These are phyloP conservation scores for Trichomonas vaginalis DNA, from an alignment of 208 protist species.

Conservation along the genomic window DNA sequence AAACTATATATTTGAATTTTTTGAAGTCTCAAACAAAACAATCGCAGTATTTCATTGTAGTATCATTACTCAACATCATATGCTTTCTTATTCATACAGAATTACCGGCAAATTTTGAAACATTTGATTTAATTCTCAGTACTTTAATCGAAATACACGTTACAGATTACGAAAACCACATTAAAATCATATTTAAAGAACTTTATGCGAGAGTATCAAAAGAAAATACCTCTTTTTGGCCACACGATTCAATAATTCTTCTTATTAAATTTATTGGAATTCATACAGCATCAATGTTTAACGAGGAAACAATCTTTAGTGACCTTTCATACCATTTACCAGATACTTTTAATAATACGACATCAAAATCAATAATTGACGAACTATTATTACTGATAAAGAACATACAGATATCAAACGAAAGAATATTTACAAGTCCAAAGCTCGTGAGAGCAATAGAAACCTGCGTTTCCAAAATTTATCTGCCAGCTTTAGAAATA, in stretches of 20 bases:
- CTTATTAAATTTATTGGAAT: neutral
- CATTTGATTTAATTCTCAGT: neutral
- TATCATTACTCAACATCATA: neutral
- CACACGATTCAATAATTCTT: neutral
- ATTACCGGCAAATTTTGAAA: neutral
- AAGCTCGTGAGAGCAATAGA: neutral
- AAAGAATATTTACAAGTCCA: neutral
- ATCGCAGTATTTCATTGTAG: neutral
- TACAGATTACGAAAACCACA: neutral
- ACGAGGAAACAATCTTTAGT: neutral
- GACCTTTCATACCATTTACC: neutral
- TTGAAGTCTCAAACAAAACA: neutral
- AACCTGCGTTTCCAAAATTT: neutral
- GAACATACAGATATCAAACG: neutral
- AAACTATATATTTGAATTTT: neutral
- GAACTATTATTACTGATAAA: neutral
- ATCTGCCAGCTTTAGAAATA: neutral
- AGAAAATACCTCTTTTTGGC: neutral
- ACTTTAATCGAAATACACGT: neutral
- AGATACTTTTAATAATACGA: neutral
- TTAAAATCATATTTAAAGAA: neutral
- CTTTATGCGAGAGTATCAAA: neutral
- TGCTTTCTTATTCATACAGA: neutral
- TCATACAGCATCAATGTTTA: neutral
- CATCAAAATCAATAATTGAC: neutral